Evolutionary conservation across 768 basidiomycete species (phyloP), one percentile per base, ranked within the genome.

Genomic region (Vararia minispora): DNA sequence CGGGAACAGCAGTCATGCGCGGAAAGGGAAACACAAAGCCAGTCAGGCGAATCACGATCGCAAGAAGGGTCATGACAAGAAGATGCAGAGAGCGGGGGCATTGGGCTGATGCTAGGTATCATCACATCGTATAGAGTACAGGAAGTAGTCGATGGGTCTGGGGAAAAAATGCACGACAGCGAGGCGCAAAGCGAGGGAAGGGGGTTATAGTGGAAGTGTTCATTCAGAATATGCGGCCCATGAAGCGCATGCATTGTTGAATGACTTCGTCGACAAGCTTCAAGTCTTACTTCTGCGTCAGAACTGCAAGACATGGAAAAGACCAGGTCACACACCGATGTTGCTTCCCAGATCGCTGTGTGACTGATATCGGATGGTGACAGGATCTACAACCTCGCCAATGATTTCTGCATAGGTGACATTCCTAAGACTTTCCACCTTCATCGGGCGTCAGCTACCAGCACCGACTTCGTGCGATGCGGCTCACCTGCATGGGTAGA

Each of bases 1-100:
- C 8, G 61, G 59, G 22, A 57, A 52, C 17, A 65, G 69, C 20
- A 79, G 77, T 39, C 67, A 79, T 30, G 74, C 83, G 1, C 74
- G 70, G 64, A 87, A 83, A 52, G 80, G 82, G 47, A 84, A 75
- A 55, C 74, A 81, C 49, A 87, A 81, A 58, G 74, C 82, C 11
- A 79, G 76, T 36, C 63, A 71, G 33, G 76, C 57, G 2, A 90
- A 89, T 50, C 78, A 76, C 51, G 69, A 78, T 43, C 67, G 89
- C 23, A 89, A 84, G 57, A 63, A 84, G 37, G 91, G 87, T 0
- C 83, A 87, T 51, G 91, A 91, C 57, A 84, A 78, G 60, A 95
- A 95, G 64, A 78, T 92, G 83, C 69, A 73, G 8, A 71, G 65
- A 42, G 73, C 64, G 40, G 83, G 74, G 9, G 66, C 46, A 10